Percentiles rank a stretch among this genome's conserved stretches.
phyloP scores from a whole-genome alignment of 345 rosid genomes.

The Corchorus olitorius region DNA sequence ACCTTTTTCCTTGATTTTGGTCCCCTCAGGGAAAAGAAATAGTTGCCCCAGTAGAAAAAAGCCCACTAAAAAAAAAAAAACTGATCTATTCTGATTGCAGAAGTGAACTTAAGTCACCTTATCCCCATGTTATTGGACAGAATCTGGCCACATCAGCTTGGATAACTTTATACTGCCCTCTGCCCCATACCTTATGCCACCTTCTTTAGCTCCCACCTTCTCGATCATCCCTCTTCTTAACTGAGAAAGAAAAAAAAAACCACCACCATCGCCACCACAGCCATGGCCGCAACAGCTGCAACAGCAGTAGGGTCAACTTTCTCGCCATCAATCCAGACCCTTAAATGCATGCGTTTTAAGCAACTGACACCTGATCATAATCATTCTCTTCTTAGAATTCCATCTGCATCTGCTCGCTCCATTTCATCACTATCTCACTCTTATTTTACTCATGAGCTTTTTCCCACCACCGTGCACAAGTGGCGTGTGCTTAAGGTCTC shows the following conservation, averaged over 20 bases:
- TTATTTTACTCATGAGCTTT: slow-evolving; percentile 17
- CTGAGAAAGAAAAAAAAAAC: neutral
- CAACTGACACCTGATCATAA: slow-evolving; percentile 23
- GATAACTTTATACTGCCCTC: neutral
- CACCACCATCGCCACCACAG: neutral
- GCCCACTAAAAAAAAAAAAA: neutral
- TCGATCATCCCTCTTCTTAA: neutral
- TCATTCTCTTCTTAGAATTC: slow-evolving; percentile 19
- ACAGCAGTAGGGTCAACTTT: slow-evolving; percentile 45
- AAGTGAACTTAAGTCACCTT: slow-evolving; percentile 12
- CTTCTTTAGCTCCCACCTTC: neutral
- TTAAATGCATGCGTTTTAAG: slow-evolving; percentile 40
- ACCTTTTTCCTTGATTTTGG: too few relatives aligned
- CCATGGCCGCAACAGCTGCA: slow-evolving; percentile 45
- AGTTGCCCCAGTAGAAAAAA: neutral
- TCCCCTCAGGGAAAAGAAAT: neutral
- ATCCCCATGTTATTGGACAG: slow-evolving; percentile 16
- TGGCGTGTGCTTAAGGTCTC: slow-evolving; percentile 49
- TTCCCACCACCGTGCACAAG: slow-evolving; percentile 18
- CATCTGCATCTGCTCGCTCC: slow-evolving; percentile 26
- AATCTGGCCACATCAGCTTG: slow-evolving; percentile 23
- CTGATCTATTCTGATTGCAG: neutral
- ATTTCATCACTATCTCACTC: slow-evolving; percentile 18
- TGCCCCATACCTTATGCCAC: too few relatives aligned
- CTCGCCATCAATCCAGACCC: slow-evolving; percentile 41